These are phyloP conservation scores for Nectriaceae sp. DNA, from an alignment of 2,329 filamentous ascomycete genomes.

Conservation along the genomic window DNA sequence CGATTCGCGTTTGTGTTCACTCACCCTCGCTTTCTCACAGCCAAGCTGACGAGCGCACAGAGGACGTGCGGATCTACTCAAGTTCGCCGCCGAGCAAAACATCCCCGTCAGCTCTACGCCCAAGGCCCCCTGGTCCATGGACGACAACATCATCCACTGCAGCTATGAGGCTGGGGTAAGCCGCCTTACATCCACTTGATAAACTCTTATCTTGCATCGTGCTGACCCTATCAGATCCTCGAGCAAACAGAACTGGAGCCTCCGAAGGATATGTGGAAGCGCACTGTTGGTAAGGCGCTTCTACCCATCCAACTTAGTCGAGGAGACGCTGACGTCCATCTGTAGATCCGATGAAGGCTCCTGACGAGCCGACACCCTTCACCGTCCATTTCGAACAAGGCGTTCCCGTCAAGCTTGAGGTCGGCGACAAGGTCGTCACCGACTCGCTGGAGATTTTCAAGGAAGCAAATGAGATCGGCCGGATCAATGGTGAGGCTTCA, in stretches of 20 bases:
- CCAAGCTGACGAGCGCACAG: conserved; percentile 14
- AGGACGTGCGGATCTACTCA: conserved; percentile 71
- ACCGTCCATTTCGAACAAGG: conserved; percentile 67
- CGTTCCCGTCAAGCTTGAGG: conserved; percentile 62
- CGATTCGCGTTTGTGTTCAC: conserved; percentile 51
- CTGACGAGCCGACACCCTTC: conserved; percentile 57
- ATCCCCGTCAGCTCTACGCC: conserved; percentile 75
- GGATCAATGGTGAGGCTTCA: conserved; percentile 8
- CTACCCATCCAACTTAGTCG: background rate
- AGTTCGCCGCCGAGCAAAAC: conserved; percentile 66
- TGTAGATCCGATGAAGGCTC: conserved; percentile 62
- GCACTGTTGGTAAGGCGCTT: conserved; percentile 37
- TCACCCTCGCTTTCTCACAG: conserved; percentile 2
- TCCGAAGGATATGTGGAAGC: conserved; percentile 72
- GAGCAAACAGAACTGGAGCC: conserved; percentile 58
- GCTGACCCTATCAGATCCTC: conserved; percentile 45
- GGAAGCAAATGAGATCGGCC: conserved; percentile 61
- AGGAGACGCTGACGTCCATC: conserved; percentile 54
- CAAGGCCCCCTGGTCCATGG: conserved; percentile 68
- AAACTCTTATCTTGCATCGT: conserved; percentile 1
- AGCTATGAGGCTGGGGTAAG: conserved; percentile 70
- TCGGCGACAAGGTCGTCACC: conserved; percentile 56
- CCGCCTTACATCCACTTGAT: conserved; percentile 39
- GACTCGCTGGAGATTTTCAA: conserved; percentile 67
- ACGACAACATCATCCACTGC: conserved; percentile 46